A percentile compares a stretch with the other conserved stretches of the same genome.
phyloP scores from a whole-genome alignment of 805 yeast species.

The Saturnispora hagleri region DNA sequence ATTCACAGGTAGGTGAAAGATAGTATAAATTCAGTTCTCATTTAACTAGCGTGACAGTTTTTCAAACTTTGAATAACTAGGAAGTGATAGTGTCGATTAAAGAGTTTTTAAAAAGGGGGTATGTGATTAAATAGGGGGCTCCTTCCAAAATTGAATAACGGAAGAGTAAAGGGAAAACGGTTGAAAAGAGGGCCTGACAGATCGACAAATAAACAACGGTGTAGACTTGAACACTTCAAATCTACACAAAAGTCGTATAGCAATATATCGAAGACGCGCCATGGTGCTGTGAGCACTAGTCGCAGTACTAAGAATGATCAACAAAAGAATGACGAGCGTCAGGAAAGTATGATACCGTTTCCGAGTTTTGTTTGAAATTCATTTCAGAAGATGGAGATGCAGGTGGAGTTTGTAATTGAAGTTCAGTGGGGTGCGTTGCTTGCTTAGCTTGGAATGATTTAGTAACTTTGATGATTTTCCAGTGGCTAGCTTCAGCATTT shows the following conservation, averaged over 20 bases:
- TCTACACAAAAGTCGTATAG: background rate
- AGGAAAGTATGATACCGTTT: background rate
- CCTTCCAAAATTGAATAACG: background rate
- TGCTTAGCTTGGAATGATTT: background rate
- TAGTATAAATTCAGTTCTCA: background rate
- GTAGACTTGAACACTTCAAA: background rate
- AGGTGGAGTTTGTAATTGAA: slow-evolving; percentile 12
- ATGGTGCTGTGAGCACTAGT: background rate
- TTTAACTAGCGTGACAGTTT: background rate
- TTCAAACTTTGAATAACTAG: background rate
- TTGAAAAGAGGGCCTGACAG: background rate
- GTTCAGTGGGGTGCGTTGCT: background rate
- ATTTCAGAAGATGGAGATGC: slow-evolving; percentile 12
- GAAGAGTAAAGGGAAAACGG: background rate
- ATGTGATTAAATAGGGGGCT: background rate
- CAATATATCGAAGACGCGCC: background rate
- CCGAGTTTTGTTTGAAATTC: background rate
- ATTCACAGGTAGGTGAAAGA: background rate
- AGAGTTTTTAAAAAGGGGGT: background rate
- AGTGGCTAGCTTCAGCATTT: background rate
- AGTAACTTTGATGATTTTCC: background rate
- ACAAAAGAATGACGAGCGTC: background rate
- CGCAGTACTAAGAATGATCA: background rate
- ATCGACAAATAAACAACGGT: background rate
- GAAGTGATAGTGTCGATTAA: background rate